Base-by-base conservation (phyloP, 2,329 filamentous ascomycete species). In the Cladosporium sp. region DNA sequence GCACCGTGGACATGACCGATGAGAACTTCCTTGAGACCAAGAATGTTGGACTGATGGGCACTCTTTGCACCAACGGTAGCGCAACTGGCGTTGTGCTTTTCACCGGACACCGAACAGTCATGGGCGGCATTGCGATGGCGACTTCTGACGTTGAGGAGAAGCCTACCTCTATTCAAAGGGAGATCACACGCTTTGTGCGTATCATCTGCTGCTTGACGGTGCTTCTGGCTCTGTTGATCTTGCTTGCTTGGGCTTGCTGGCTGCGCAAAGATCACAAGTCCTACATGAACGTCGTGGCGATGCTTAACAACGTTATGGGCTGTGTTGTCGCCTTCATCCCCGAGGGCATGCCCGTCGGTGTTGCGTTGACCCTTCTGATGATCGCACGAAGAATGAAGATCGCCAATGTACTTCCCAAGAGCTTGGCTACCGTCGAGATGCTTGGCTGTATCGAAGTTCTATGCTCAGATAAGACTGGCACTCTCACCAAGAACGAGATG, bases 251-350 rank as follows among this genome's bases (percentile, higher is more conserved):
- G 76, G 63, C 69, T 4, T 73, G 67, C 2, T 78, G 76, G 76
- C 63, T 78, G 1, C 66, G 73, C 0, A 62, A 61, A 4, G 69
- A 76, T 4, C 74, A 78, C 49, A 57, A 52, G 2, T 61, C 35
- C 0, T 78, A 70, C 67, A 75, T 78, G 68, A 73, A 70, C 28
- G 74, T 77, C 6, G 74, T 75, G 19, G 70, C 70, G 0, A 77
- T 78, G 72, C 66, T 78, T 1, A 75, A 76, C 66, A 74, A 77
- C n/a, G 74, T 75, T 53, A 77, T 78, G 72, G 74, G 74, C 15
- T 76, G 59, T 19, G 66, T 66, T 3, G 67, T 68, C 2, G 65
- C 65, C 8, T 68, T 68, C 48, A 67, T 69, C 24, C 67, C 67
- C 4, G 67, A 69, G 48, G 67, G 67, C 32, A 66, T 69, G 64